Evolutionary conservation across 805 yeast genomes (phyloP), one percentile per base, ranked within the genome.

Genomic region (Candida morakotiae): DNA sequence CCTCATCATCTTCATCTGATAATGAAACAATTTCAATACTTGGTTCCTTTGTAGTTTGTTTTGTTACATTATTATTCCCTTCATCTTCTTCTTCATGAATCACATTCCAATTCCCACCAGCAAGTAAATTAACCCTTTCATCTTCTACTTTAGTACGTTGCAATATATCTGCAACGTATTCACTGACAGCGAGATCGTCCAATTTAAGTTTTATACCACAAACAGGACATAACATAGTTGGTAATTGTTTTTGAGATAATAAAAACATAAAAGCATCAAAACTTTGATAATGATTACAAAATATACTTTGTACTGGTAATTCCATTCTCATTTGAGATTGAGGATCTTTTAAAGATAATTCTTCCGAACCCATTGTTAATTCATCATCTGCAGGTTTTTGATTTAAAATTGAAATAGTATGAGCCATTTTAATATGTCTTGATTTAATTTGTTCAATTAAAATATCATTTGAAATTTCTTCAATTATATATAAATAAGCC

Each of bases 191-290:
- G 37, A 93, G 55, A 43, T 81, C 81, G 11, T 72, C 71, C 11
- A 79, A 62, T 2, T 66, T 59, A 2, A 87, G 61, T 2, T 52
- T 53, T 4, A 60, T 63, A 43, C 74, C 75, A 55, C 98, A 93
- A 3, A 87, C 71, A 0, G 97, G 96, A 53, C 98, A 93, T 35
- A 64, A 63, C 97, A 97, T 91, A 0, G 85, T 76, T 0, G 96
- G 83, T 0, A 84, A 77, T 53, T 83, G 91, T 38, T 69, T 68
- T 55, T 91, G 98, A 30, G 88, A 69, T 50, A 78, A 75, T 8
- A 93, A 48, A 52, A 75, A 93, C 30, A 85, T 76, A 24, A 70
- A 56, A 0, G 86, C 89, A 59, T 93, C 98, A 56, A 89, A 87
- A 54, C 98, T 89, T 50, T 85, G 91, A 11, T 87, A 62, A 59